Base-by-base conservation (phyloP, 2,329 filamentous ascomycete genomes). In the Huntiella bhutanensis region DNA sequence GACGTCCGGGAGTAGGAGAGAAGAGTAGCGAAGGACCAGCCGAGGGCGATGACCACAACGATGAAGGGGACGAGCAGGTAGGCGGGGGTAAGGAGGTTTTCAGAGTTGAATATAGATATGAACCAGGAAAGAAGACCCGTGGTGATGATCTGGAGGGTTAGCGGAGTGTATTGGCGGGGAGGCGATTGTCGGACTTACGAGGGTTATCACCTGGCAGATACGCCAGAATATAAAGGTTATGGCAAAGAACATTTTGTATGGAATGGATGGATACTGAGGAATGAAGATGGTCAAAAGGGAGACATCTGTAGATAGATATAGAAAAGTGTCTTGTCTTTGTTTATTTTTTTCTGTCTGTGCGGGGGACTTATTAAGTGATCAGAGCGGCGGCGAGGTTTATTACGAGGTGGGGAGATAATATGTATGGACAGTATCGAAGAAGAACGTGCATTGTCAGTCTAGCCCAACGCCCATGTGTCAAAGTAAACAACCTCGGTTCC, bases 121-220 rank as follows among this genome's bases (percentile, higher is more conserved):
- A 80, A 80, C 65, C 70, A 80, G 54, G 72, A 68, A 45, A 79
- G 70, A 70, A 80, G 78, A 61, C 76, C 75, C 59, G 80, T 68
- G 17, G 64, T 69, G 38, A 75, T 75, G 57, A 78, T 77, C 75
- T 80, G 52, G 35, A 42, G 36, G n/a, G 39, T 36, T 41, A 33
- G 16, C 12, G 42, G 33, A 10, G 12, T 4, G 40, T 48, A 28
- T 46, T 55, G 44, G 49, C 43, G 37, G 32, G 16, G 13, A 33
- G 5, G 33, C 39, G 2, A 11, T 22, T 37, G 11, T 41, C 32
- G 28, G 17, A 54, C 67, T 56, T 66, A 79, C 75, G 62, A 80
- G 54, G 38, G 75, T 78, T 53, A 77, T 46, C 58, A 80, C 77
- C 60, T 80, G 67, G 54, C 68, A 55, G 54, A 78, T 67, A 54